phyloP scores from a whole-genome alignment of 2,329 filamentous ascomycete species.

The Colletotrichum godetiae region DNA sequence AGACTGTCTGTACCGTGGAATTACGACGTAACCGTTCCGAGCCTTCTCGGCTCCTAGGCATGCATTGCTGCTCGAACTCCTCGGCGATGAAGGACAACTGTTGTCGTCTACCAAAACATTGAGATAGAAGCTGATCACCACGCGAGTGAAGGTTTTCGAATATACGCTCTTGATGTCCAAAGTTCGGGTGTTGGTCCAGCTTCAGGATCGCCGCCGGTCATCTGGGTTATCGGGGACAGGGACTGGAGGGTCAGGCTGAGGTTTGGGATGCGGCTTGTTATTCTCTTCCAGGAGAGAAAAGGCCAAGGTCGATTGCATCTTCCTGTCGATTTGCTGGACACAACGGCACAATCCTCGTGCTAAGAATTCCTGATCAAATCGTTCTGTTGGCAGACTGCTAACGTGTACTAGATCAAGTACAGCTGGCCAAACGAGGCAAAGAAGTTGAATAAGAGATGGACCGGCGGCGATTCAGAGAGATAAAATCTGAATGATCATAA shows the following conservation, averaged over 20 bases:
- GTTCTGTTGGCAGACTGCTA: neutral
- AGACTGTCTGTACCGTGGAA: neutral
- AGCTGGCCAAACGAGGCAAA: neutral
- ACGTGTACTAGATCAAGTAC: neutral
- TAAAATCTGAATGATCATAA: neutral
- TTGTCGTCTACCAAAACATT: neutral
- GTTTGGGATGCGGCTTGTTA: slow-evolving; percentile 44
- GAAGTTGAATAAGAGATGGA: neutral
- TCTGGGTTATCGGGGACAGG: slow-evolving; percentile 42
- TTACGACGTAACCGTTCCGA: neutral
- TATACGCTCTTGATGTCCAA: neutral
- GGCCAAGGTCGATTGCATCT: neutral
- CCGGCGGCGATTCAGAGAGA: neutral
- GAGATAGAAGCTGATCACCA: neutral
- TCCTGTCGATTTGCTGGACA: neutral
- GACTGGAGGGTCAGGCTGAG: slow-evolving; percentile 44
- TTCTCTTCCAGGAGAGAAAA: slow-evolving; percentile 14
- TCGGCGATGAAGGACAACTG: neutral
- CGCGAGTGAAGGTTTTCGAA: neutral
- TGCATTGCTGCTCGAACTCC: neutral
- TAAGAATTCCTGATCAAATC: neutral
- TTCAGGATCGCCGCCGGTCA: slow-evolving; percentile 27
- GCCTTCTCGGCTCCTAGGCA: neutral
- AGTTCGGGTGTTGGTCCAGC: neutral
- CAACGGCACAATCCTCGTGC: neutral